Evolutionary conservation across 164 flowering plant species (phyloP), one percentile per base, ranked within the genome.

Genomic region (Warburgia ugandensis): DNA sequence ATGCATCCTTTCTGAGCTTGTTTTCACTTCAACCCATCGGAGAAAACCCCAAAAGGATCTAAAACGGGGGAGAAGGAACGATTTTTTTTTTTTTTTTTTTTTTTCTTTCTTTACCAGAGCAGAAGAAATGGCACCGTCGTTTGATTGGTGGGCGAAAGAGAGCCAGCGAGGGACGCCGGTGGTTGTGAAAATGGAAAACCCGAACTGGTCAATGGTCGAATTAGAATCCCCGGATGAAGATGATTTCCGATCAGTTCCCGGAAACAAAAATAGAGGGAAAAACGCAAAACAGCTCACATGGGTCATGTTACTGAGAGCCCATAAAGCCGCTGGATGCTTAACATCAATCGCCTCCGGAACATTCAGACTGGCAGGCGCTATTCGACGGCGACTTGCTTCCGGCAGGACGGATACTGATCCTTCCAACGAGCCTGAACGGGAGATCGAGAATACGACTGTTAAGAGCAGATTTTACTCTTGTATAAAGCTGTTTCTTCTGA

Each of bases 281-380:
- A 92, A 92, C 63, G 99, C 99, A 27, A 85, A 77, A 66, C 99
- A 92, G 69, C 77, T 92, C 59, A 92, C 99, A 0, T 88, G 96
- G 96, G 96, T 92, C 23, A 82, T 92, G 30, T 83, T 92, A 56
- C 73, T 92, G 19, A 85, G 77, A 54, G 98, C 98, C 49, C 95
- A 92, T 69, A 67, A 70, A 21, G 98, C 98, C 48, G 96, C 96
- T 29, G 96, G 96, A 2, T 92, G 96, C 53, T 58, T 88, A 0
- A 65, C 99, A 33, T 92, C 85, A 43, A 68, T 88, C 10, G 96
- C 75, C 50, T 48, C 83, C n/a, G 68, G 84, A 49, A 43, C 67
- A 58, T 44, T 83, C 50, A 45, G 63, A 44, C 71, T 89, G 31
- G 77, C 69, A 33, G 48, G 94, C 38, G 80, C 81, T 43, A 53